Percentiles rank a stretch among this genome's conserved stretches.
These are phyloP conservation scores for Saccharomyces uvarum DNA, from an alignment of 1,139 yeast genomes.

Conservation along the genomic window DNA sequence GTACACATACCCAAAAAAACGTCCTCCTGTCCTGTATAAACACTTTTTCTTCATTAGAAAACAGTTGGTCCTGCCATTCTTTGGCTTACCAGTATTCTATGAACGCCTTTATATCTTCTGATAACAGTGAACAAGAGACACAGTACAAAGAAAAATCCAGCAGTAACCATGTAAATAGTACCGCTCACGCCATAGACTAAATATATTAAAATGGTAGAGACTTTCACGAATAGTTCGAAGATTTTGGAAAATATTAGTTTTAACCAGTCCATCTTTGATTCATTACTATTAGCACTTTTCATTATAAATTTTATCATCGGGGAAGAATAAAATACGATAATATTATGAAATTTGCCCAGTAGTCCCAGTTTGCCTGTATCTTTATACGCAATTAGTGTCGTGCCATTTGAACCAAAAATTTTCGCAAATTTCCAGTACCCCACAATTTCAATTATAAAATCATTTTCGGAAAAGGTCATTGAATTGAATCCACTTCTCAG, in stretches of 20 bases:
- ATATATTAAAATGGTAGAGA: conserved; percentile 16
- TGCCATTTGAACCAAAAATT: conserved; percentile 16
- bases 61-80: neutral
- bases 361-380: conserved; percentile 17
- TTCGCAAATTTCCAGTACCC: conserved; percentile 13
- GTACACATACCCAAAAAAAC: too few species aligned
- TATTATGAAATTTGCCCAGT: conserved; percentile 28
- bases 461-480: conserved; percentile 26
- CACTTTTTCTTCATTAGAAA: neutral
- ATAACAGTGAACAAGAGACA: conserved; percentile 24
- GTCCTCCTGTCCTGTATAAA: neutral
- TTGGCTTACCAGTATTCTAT: neutral
- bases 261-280: conserved; percentile 1
- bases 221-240: conserved; percentile 13
- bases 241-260: conserved; percentile 1
- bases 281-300: conserved; percentile 4
- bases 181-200: conserved; percentile 26
- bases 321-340: conserved; percentile 22
- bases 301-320: conserved; percentile 14
- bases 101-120: conserved; percentile 22
- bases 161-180: conserved; percentile 23
- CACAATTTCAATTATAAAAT: conserved; percentile 22
- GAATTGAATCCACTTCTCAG: conserved; percentile 24
- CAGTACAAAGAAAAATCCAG: conserved; percentile 26
- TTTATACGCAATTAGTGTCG: conserved; percentile 13